phyloP scores from a whole-genome alignment of 2,329 filamentous ascomycete species.

The Apiospora phragmitis region DNA sequence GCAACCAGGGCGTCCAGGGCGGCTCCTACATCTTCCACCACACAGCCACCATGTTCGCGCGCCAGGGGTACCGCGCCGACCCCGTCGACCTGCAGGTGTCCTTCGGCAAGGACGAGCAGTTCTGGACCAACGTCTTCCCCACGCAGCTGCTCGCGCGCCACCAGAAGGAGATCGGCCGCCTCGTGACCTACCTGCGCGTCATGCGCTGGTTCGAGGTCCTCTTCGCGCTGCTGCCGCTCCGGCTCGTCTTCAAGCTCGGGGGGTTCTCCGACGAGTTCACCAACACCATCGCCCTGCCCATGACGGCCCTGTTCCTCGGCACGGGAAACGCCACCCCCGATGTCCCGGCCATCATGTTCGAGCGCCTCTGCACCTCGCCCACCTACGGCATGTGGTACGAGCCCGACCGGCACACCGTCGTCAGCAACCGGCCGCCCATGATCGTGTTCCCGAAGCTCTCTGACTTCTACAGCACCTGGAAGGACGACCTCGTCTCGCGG shows the following conservation, averaged over 20 bases:
- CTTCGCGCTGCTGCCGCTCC: conserved; percentile 50
- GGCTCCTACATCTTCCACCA: conserved; percentile 61
- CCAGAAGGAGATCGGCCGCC: conserved; percentile 48
- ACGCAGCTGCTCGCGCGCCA: conserved; percentile 52
- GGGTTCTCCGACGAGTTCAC: conserved; percentile 34
- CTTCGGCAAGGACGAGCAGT: conserved; percentile 55
- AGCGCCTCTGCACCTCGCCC: conserved; percentile 38
- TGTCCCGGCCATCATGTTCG: conserved; percentile 34
- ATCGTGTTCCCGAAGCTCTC: conserved; percentile 58
- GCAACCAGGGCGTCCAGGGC: conserved; percentile 63
- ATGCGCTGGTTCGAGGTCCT: conserved; percentile 54
- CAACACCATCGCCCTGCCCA: conserved; percentile 32
- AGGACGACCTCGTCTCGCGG: conserved; percentile 45
- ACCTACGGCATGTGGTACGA: conserved; percentile 62
- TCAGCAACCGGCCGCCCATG: conserved; percentile 55
- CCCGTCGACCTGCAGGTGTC: conserved; percentile 57
- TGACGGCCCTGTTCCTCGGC: conserved; percentile 38
- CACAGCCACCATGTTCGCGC: conserved; percentile 59
- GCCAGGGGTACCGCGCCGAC: conserved; percentile 54
- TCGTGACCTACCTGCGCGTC: conserved; percentile 49
- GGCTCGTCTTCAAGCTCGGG: conserved; percentile 31
- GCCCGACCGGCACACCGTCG: conserved; percentile 28
- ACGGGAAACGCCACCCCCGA: conserved; percentile 36
- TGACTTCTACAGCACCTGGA: conserved; percentile 56
- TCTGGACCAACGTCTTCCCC: conserved; percentile 59